Evolutionary conservation across 345 rosid species (phyloP), one percentile per base, ranked within the genome.

Genomic region (Aquilaria malaccensis): DNA sequence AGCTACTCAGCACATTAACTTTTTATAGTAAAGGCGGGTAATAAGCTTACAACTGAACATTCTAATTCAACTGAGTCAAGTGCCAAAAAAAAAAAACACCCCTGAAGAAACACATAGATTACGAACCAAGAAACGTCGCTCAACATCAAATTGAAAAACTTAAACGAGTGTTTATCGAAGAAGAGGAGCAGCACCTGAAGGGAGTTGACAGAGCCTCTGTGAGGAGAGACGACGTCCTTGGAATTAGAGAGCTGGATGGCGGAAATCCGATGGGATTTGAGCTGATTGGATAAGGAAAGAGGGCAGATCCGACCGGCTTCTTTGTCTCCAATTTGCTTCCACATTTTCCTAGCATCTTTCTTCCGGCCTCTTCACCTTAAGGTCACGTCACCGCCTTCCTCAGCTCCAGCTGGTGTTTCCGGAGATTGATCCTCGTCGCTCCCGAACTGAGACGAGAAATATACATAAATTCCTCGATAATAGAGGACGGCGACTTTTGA

Each of bases 191-290:
- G 65, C 61, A 93, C 94, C 89, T 90, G 97, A 61, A 93, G 88
- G 65, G 96, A 86, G 78, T 87, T 93, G 56, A 93, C 69, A 81
- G 98, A 72, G 74, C 95, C 96, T 63, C 81, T 80, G 58, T 93
- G 97, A 67, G 96, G 72, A 43, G 96, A 87, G 59, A 89, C 86
- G 33, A 89, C 76, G 67, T 93, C 97, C 72, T 89, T 89, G 66
- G 67, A 60, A 66, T 87, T 87, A 67, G 92, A 84, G 85, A 89
- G 86, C 49, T 83, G 83, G 64, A 89, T 84, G 69, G 72, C 64
- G 59, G 79, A 73, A 71, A 73, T 57, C 58, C 87, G 84, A 45
- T 64, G 56, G 76, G 96, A 84, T 76, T 77, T 79, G 75, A 90
- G 56, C 50, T 75, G 86, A 71, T 66, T 82, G 11, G 79, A 61